phyloP scores from a whole-genome alignment of 176 grass and related monocot genomes.

The Leersia perrieri region DNA sequence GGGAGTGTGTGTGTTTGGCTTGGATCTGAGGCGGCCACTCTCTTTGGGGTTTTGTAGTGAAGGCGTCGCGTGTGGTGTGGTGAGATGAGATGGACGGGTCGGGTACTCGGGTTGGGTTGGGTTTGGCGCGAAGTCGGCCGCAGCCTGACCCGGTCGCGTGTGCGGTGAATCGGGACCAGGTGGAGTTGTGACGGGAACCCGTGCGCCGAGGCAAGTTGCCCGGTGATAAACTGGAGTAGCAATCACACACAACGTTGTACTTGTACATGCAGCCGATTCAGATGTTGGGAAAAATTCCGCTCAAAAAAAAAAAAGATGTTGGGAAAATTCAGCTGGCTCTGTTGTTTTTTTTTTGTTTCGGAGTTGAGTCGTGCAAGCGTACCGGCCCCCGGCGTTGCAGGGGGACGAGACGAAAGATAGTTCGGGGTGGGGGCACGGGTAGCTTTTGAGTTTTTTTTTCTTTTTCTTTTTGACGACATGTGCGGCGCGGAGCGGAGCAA shows the following conservation, averaged over 20 bases:
- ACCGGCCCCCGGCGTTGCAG: no score
- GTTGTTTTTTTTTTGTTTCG: no score
- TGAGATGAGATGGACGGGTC: background rate
- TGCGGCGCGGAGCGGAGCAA: background rate
- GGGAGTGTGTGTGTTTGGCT: background rate
- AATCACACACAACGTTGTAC: background rate
- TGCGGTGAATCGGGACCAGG: background rate
- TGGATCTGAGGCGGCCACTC: background rate
- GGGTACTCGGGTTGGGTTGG: background rate
- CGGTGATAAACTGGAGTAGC: background rate
- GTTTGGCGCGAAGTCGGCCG: background rate
- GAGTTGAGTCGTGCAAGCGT: background rate
- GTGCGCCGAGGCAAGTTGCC: background rate
- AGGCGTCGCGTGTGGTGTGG: background rate
- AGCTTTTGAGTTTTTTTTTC: background rate
- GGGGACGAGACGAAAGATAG: no score
- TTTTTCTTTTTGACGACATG: background rate
- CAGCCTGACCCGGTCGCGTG: background rate
- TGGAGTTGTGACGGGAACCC: background rate
- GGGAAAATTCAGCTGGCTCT: no score
- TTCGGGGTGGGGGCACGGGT: no score
- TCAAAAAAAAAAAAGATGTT: no score
- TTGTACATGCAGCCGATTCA: background rate
- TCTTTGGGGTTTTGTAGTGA: constrained; percentile 32
- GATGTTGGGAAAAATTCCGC: background rate